Evolutionary conservation across 352 stramenopile genomes (phyloP), one percentile per base, ranked within the genome.

Genomic region (Phytophthora hybrid): DNA sequence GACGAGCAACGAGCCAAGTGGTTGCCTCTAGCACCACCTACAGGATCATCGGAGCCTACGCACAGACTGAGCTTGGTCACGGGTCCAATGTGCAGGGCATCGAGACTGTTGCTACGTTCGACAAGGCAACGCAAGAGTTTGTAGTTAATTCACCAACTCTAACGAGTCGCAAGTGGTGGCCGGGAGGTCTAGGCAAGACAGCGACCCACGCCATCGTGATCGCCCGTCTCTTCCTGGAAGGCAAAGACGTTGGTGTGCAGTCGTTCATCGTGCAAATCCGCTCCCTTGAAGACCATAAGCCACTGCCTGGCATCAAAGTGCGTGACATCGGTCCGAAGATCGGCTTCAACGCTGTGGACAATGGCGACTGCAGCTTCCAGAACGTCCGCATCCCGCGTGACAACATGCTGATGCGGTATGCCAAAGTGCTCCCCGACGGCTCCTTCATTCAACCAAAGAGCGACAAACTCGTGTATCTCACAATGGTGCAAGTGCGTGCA

Each of bases 31-130:
- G 88, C 16, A 76, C 65, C 18, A 87, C 73, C 59, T 93, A 74
- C 78, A 76, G 82, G 59, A 93, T 97, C 53, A 57, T 93, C 3
- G 96, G 96, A 16, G 97, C 90, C 19, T 99, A 99, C 67, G 96
- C 96, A 2, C 97, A 99, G 78, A 99, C 97, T 0, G 97, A 99
- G 73, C 75, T 99, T 1, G 97, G 96, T 34, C 97, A 99, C 77
- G 96, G 96, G 14, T 97, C 83, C 41, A 99, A 99, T 21, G 69
- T 76, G 37, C 69, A 71, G 32, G 69, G 69, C 6, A 59, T 76
- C 19, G 69, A 76, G 56, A 99, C 97, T 1, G 97, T 91, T 1
- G 97, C 97, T 0, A 95, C 82, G 3, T 99, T 97, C 77, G 72
- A 98, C 49, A 87, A 55, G 47, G 0, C 47, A 4, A 55, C 47